These are phyloP conservation scores for Cyclostephanos invisitatus DNA, from an alignment of 108 stramenopile species.

Conservation along the genomic window DNA sequence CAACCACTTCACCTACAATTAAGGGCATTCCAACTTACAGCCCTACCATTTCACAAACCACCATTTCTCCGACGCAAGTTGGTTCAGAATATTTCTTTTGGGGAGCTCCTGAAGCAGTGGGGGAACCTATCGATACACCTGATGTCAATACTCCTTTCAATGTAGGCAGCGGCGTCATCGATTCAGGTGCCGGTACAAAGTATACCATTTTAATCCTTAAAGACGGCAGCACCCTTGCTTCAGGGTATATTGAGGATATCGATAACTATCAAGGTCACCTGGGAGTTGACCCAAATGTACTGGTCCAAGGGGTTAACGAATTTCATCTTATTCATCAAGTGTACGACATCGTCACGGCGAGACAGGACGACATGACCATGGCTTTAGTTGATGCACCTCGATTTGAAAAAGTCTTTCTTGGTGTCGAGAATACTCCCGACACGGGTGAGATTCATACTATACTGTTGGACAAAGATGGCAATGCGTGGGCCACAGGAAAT, in stretches of 20 bases:
- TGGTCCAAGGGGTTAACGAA: conserved; percentile 29
- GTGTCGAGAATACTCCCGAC: conserved; percentile 16
- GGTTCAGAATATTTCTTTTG: conserved; percentile 33
- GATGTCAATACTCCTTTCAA: conserved; percentile 17
- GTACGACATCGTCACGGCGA: conserved; percentile 2
- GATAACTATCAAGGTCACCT: conserved; percentile 36
- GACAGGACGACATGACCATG: not conserved
- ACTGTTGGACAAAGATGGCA: conserved; percentile 30
- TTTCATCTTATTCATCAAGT: conserved; percentile 20
- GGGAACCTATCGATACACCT: conserved; percentile 12
- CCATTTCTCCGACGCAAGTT: not conserved
- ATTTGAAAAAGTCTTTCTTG: conserved; percentile 36
- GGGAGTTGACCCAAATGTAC: conserved; percentile 20
- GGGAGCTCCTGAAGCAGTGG: conserved; percentile 34
- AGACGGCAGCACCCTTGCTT: conserved; percentile 28
- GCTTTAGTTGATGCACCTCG: conserved; percentile 14
- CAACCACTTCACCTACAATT: not conserved
- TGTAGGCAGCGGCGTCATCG: conserved; percentile 16
- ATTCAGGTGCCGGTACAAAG: conserved; percentile 23
- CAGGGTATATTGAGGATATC: conserved; percentile 27
- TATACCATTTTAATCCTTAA: conserved; percentile 28
- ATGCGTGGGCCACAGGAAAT: conserved; percentile 25
- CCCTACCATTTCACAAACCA: not conserved
- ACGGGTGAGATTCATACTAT: conserved; percentile 34
- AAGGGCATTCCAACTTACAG: not conserved